phyloP scores from a whole-genome alignment of 352 stramenopile species.

The Globisporangium cystogenes region DNA sequence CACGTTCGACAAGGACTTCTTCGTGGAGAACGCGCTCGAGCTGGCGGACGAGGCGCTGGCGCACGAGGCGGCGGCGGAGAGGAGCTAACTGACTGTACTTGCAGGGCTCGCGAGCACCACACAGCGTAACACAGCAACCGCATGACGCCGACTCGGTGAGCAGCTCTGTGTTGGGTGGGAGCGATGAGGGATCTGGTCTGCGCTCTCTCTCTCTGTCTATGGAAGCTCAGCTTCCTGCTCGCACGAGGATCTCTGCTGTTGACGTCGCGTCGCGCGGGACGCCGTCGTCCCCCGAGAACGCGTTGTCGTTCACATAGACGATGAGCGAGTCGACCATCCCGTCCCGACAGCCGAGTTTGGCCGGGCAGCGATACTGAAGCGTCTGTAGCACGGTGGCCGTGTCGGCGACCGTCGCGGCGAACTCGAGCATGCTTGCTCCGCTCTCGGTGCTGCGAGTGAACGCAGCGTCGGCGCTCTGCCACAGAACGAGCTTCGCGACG shows the following conservation, averaged over 20 bases:
- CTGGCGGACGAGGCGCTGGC: conserved; percentile 58
- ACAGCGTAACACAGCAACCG: neutral
- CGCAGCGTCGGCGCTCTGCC: neutral
- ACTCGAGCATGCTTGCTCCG: conserved; percentile 17
- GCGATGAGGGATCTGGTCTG: too few relatives aligned
- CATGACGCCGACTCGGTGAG: neutral
- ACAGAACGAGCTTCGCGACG: neutral
- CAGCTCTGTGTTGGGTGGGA: neutral
- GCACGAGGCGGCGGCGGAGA: conserved; percentile 13
- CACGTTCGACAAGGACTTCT: conserved; percentile 76
- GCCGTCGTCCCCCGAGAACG: conserved; percentile 27
- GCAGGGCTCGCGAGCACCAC: neutral
- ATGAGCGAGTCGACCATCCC: conserved; percentile 27
- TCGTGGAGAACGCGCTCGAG: conserved; percentile 79
- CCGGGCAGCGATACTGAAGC: conserved; percentile 36
- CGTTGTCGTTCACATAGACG: conserved; percentile 54
- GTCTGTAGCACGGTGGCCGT: conserved; percentile 16
- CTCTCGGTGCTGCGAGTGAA: neutral
- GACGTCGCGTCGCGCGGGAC: conserved; percentile 23
- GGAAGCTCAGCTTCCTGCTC: neutral
- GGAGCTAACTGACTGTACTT: neutral
- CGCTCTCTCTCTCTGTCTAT: too few relatives aligned
- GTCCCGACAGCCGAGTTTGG: conserved; percentile 19
- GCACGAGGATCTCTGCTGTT: conserved; percentile 8
- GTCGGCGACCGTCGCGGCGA: conserved; percentile 21